These are phyloP conservation scores for Boletus pseudo-olivaceus DNA, from an alignment of 768 basidiomycete genomes.

Conservation along the genomic window DNA sequence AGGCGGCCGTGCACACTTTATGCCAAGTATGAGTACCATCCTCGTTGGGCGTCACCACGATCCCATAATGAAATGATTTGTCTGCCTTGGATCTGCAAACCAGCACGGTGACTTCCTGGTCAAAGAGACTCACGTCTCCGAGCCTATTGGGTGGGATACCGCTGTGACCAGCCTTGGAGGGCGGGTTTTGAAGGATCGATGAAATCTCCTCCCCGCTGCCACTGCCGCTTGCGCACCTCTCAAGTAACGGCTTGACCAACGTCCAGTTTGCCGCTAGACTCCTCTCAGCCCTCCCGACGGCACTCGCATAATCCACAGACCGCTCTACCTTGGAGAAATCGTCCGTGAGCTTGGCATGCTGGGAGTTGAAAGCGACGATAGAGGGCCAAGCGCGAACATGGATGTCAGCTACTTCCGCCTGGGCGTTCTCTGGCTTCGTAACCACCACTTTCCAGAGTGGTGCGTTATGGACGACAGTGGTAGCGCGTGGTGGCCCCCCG, in stretches of 20 bases:
- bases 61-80: slow-evolving; percentile 7
- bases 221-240: background rate
- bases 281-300: slow-evolving; percentile 2
- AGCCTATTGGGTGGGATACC: slow-evolving; percentile 5
- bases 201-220: background rate
- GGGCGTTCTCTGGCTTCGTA: background rate
- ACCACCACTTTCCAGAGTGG: slow-evolving; percentile 5
- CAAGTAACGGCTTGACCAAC: background rate
- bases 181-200: background rate
- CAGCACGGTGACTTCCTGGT: background rate
- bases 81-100: slow-evolving; percentile 10
- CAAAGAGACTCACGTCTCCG: slow-evolving; percentile 7
- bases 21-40: slow-evolving; percentile 2
- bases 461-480: background rate
- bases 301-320: background rate
- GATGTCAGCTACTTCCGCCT: background rate
- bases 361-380: background rate
- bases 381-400: background rate
- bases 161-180: background rate
- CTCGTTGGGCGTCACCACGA: background rate
- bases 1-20: slow-evolving; percentile 12
- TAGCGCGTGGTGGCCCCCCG: background rate
- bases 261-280: slow-evolving; percentile 1
- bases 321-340: slow-evolving; percentile 7
- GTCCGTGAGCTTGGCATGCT: background rate